Evolutionary conservation across 352 stramenopile genomes (phyloP), one percentile per base, ranked within the genome.

Genomic region (Thraustochytrium sp.): DNA sequence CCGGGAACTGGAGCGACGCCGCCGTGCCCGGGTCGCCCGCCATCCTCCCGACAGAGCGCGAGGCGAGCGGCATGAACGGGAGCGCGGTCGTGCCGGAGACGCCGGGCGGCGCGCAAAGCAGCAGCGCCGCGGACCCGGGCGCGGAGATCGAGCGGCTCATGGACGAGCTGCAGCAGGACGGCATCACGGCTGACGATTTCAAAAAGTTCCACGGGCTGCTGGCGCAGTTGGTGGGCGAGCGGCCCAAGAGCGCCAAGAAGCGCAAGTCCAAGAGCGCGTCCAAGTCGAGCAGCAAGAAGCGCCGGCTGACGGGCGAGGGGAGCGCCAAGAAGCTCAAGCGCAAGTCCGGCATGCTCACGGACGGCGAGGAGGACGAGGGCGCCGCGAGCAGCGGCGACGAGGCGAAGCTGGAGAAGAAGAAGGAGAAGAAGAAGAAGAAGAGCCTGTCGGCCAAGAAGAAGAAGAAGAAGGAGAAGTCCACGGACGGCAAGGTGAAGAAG

Each of bases 391-490:
- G 8, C 21, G 16, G 59, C 59, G 40, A 46, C 42, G 42, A 18
- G 36, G 26, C 42, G 40, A 1, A 46, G 8, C 16, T n/a, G n/a
- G 18, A 55, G 49, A 75, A n/a, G 40, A 55, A 77, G 26, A 77
- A n/a, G n/a, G 64, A 77, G 46, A 77, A 62, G 65, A 77, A 62
- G 65, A 26, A 46, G 8, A 77, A 62, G 34, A 55, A 26, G 49
- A 55, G 49, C 49, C 18, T 55, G 49, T 26, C 18, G 49, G 49
- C 18, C 16, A 75, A n/a, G 40, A 55, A 77, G 26, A 77, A n/a
- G n/a, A 77, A 77, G 46, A 77, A 62, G 65, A 77, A 62, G 65
- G 42, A 46, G 8, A 77, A 62, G 34, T 62, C 42, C 16, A 34
- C 23, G 13, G 46, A 16, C n/a, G 26, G 36, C 11, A 77, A 62